A percentile compares a stretch with the other conserved stretches of the same genome.
These are phyloP conservation scores for Porcisia hertigi DNA, from an alignment of 208 protist species.

Conservation along the genomic window DNA sequence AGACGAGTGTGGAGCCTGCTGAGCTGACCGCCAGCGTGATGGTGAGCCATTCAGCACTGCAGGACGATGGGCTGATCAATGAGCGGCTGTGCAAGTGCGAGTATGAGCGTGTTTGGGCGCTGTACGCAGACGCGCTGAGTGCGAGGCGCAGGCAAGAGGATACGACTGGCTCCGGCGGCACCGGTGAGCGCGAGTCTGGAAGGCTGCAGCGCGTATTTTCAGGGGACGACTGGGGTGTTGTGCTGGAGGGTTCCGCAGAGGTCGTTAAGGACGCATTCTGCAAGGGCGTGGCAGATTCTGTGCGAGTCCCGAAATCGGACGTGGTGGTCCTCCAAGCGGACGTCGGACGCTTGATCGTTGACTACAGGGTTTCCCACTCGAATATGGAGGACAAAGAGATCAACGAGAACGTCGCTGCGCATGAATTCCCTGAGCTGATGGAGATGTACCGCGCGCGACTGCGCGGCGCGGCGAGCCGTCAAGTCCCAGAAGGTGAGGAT, in stretches of 20 bases:
- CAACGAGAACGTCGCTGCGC: conserved; percentile 25
- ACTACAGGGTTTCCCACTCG: conserved; percentile 40
- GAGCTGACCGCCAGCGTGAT: conserved; percentile 24
- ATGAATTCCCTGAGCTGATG: conserved; percentile 48
- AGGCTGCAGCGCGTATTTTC: conserved; percentile 45
- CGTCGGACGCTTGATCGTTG: conserved; percentile 42
- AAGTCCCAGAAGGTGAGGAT: neutral
- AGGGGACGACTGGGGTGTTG: conserved; percentile 58
- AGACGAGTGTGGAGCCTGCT: conserved; percentile 12
- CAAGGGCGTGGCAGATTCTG: conserved; percentile 26
- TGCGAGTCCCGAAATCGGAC: conserved; percentile 23
- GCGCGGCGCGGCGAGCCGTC: conserved; percentile 10
- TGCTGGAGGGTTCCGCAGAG: conserved; percentile 30
- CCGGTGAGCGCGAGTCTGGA: conserved; percentile 35
- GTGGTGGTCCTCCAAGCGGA: conserved; percentile 35
- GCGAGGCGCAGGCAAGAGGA: neutral
- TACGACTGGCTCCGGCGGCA: conserved; percentile 9
- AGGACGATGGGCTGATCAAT: conserved; percentile 40
- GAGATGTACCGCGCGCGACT: conserved; percentile 47
- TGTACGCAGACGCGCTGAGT: conserved; percentile 31
- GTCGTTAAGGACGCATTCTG: conserved; percentile 39
- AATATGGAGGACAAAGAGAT: conserved; percentile 35
- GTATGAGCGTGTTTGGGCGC: conserved; percentile 47
- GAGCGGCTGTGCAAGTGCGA: conserved; percentile 45
- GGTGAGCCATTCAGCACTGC: conserved; percentile 40